Conservation (phyloP, 1,284 basidiomycete species). For the Heterobasidion parviporum region DNA sequence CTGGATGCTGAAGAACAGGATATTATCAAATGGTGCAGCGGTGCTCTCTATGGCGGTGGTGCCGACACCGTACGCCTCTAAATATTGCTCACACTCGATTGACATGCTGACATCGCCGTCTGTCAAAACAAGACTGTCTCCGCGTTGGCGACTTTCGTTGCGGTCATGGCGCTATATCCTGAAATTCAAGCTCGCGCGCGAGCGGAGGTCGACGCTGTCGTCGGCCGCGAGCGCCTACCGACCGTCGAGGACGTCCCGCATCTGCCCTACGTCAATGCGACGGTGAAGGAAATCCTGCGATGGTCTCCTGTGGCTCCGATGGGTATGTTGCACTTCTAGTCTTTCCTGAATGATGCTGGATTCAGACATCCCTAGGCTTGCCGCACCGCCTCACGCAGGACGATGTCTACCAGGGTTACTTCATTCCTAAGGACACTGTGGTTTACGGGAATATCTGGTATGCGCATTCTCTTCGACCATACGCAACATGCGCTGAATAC, state of each 20-base stretch:
- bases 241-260: constrained; percentile 14
- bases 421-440: constrained; percentile 14
- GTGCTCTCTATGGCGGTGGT: constrained; percentile 31
- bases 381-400: constrained; percentile 12
- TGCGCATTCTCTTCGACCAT: background rate
- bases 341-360: too few relatives aligned
- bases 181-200: constrained; percentile 19
- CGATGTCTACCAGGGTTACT: constrained; percentile 13
- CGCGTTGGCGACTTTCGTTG: constrained; percentile 14
- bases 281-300: constrained; percentile 19
- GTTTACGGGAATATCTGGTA: constrained; percentile 15
- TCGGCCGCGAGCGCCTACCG: constrained; percentile 17
- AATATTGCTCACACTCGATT: background rate
- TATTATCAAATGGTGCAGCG: constrained; percentile 24
- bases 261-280: constrained; percentile 20
- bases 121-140: constrained; percentile 13
- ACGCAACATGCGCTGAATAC: background rate
- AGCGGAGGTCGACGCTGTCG: constrained; percentile 17
- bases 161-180: constrained; percentile 18
- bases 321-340: background rate
- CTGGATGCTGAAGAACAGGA: constrained; percentile 20
- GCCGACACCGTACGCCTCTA: constrained; percentile 31
- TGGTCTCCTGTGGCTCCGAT: constrained; percentile 13
- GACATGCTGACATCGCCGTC: background rate
- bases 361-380: background rate